These are phyloP conservation scores for Fomitopsis pinicola DNA, from an alignment of 1,284 basidiomycete species.

Conservation along the genomic window DNA sequence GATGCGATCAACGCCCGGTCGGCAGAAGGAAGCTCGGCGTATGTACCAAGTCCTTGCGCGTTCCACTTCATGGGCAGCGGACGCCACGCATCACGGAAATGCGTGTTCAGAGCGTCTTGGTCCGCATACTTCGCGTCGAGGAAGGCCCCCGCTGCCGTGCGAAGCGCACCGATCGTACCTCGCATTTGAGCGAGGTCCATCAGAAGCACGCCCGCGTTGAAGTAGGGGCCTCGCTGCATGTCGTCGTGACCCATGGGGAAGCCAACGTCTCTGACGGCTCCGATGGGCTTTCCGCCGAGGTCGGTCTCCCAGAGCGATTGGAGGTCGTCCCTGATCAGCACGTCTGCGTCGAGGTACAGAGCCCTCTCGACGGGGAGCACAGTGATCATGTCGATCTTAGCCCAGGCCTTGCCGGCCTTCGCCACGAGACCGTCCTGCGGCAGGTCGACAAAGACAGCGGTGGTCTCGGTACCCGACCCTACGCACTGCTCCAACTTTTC, in stretches of 20 bases:
- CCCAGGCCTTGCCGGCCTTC: slow-evolving; percentile 38
- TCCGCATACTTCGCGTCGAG: slow-evolving; percentile 33
- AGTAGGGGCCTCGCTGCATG: slow-evolving; percentile 34
- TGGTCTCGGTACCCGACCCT: slow-evolving; percentile 26
- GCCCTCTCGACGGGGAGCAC: slow-evolving; percentile 46
- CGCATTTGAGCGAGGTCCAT: slow-evolving; percentile 42
- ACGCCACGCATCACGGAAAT: slow-evolving; percentile 40
- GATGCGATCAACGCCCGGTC: slow-evolving; percentile 30
- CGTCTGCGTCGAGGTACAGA: slow-evolving; percentile 52
- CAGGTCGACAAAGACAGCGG: slow-evolving; percentile 38
- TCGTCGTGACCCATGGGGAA: slow-evolving; percentile 41
- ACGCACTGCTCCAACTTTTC: slow-evolving; percentile 31
- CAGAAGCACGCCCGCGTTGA: slow-evolving; percentile 54
- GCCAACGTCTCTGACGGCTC: slow-evolving; percentile 47
- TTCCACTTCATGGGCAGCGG: slow-evolving; percentile 44
- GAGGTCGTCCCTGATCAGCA: slow-evolving; percentile 40
- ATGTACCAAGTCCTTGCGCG: slow-evolving; percentile 54
- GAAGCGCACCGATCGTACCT: slow-evolving; percentile 21
- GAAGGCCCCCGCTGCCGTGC: slow-evolving; percentile 23
- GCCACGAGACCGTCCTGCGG: slow-evolving; percentile 28
- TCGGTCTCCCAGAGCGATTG: slow-evolving; percentile 42
- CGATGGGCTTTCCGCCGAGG: slow-evolving; percentile 36
- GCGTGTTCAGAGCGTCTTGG: slow-evolving; percentile 49
- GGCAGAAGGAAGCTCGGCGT: slow-evolving; percentile 32
- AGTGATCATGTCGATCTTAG: slow-evolving; percentile 44